Conservation (phyloP, 495 filamentous ascomycete genomes). For the Penicillium coffeae region DNA sequence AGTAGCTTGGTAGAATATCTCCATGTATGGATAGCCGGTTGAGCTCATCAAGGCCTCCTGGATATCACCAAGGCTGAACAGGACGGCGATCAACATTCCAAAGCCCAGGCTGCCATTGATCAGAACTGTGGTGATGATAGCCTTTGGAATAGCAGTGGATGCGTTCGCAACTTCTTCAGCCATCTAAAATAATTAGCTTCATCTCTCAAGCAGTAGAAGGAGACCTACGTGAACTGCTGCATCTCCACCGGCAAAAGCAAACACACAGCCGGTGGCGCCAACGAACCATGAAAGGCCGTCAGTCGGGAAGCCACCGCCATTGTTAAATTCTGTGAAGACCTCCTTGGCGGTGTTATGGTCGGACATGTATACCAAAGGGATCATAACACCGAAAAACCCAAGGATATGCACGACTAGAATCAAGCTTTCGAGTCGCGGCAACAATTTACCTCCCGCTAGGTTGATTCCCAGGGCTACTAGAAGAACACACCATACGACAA, state of each 20-base stretch:
- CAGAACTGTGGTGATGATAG: slow-evolving; percentile 41
- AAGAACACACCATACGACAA: slow-evolving; percentile 39
- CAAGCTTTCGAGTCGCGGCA: slow-evolving; percentile 42
- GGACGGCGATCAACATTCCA: slow-evolving; percentile 44
- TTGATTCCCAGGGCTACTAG: slow-evolving; percentile 34
- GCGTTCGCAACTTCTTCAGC: slow-evolving; percentile 52
- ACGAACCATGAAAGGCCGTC: slow-evolving; percentile 39
- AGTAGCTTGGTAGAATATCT: slow-evolving; percentile 45
- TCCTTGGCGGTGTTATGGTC: slow-evolving; percentile 33
- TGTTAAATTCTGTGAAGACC: slow-evolving; percentile 45
- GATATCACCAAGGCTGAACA: slow-evolving; percentile 48
- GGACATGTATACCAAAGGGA: slow-evolving; percentile 45
- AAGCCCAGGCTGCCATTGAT: slow-evolving; percentile 51
- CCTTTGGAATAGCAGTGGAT: slow-evolving; percentile 39
- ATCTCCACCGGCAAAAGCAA: slow-evolving; percentile 39
- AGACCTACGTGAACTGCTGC: slow-evolving; percentile 38
- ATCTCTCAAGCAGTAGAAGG: not conserved
- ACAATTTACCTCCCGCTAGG: slow-evolving; percentile 28
- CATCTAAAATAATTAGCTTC: slow-evolving; percentile 34
- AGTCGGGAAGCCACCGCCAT: slow-evolving; percentile 31
- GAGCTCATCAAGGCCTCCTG: slow-evolving; percentile 27
- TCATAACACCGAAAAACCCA: slow-evolving; percentile 51
- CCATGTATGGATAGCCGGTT: slow-evolving; percentile 48
- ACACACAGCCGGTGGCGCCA: slow-evolving; percentile 38
- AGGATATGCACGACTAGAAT: slow-evolving; percentile 48